Base-by-base conservation (phyloP, 305 asterid genomes). In the Fraxinus angustifolia region DNA sequence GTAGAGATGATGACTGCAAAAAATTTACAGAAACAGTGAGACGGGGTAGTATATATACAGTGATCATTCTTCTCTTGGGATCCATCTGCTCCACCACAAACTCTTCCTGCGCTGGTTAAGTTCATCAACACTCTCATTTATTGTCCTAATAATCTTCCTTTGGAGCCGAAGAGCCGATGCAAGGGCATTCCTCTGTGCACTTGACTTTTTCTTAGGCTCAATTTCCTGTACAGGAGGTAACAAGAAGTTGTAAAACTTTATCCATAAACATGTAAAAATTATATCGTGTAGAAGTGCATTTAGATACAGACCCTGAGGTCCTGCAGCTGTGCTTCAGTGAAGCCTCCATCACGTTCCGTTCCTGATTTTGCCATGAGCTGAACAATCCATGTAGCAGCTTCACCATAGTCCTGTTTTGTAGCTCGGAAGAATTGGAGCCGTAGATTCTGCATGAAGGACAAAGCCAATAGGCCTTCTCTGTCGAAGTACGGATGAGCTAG, bases 41-140 rank as follows among this genome's bases (percentile, higher is more conserved):
- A 16, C 40, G 31, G 1, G 2, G 2, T 17, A 4, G 11, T 35
- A 81, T 86, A 85, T 84, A 81, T 82, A 84, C 89, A 84, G 17
- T 23, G 78, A 75, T 85, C 82, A 91, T 35, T 95, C 95, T 89
- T 91, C 97, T 75, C 89, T 94, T 10, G 98, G 99, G 87, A 96
- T 96, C 99, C 99, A 94, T 80, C 89, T 78, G 89, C 90, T 96
- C 99, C 98, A 96, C 99, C 99, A 94, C 6, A 89, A 76, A 83
- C 97, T 88, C 91, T 92, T 93, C 87, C 97, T 85, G 21, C 82
- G 86, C 81, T 82, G 87, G 45, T 86, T 90, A 33, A 94, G 92
- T 81, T 96, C 97, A 81, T 90, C 98, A 0, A 94, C 90, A 35
- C 91, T 94, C 84, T 89, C 97, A 36, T 89, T 92, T 75, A 94